A percentile compares a stretch with the other conserved stretches of the same genome.
Conservation (phyloP, 352 stramenopile species). For the Globisporangium paddicum region DNA sequence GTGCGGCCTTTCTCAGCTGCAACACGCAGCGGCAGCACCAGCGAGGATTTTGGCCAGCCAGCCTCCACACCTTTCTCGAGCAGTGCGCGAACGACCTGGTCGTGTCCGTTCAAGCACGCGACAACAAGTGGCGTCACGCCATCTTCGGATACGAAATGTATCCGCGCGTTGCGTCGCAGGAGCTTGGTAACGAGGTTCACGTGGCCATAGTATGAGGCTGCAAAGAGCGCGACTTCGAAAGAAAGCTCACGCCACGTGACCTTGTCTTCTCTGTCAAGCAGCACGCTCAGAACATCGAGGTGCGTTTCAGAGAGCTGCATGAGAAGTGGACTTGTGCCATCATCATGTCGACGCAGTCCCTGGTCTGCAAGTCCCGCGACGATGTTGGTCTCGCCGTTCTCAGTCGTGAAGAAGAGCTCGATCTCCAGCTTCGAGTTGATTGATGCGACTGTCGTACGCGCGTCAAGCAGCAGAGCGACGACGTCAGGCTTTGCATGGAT, state of each 20-base stretch:
- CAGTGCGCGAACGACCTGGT: neutral
- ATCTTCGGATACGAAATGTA: neutral
- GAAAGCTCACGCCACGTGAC: conserved; percentile 2
- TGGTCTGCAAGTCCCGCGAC: neutral
- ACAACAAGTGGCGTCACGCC: conserved; percentile 3
- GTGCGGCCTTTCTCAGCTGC: conserved; percentile 1
- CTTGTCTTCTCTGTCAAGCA: conserved; percentile 4
- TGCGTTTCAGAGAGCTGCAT: conserved; percentile 1
- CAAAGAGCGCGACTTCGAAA: conserved; percentile 4
- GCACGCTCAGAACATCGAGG: conserved; percentile 5
- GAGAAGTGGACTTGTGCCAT: neutral
- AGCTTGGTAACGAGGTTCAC: conserved; percentile 2
- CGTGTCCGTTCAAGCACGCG: conserved; percentile 1
- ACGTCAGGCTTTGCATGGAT: conserved; percentile 2
- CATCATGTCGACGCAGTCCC: neutral
- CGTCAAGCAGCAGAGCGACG: conserved; percentile 6
- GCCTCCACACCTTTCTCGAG: neutral
- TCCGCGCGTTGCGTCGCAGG: neutral
- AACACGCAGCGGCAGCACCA: neutral
- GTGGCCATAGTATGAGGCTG: conserved; percentile 2
- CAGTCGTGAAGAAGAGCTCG: conserved; percentile 3
- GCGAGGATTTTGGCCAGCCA: neutral
- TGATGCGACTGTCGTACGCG: neutral
- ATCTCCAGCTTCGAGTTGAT: conserved; percentile 3
- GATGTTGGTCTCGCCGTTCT: neutral